Conservation (phyloP, 2,329 filamentous ascomycete species). For the Immersiporthe knoxdaviesiana region DNA sequence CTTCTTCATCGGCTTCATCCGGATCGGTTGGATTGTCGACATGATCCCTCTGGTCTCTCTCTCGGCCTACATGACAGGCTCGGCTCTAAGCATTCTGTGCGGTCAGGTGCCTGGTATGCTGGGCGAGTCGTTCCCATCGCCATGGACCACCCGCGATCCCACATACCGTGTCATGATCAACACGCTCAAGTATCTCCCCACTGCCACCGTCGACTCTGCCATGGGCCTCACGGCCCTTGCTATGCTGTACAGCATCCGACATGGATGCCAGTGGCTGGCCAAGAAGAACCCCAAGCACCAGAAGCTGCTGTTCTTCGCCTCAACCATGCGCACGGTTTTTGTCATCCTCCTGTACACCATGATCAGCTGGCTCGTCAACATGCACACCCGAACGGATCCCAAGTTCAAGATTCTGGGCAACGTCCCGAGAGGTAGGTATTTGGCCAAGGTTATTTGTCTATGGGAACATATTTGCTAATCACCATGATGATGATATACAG, state of each 20-base stretch:
- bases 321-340: constrained; percentile 86
- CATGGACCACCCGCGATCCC: constrained; percentile 67
- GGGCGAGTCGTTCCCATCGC: constrained; percentile 69
- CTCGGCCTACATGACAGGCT: constrained; percentile 96
- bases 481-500: constrained; percentile 40
- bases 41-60: constrained; percentile 89
- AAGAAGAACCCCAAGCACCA: constrained; percentile 70
- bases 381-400: constrained; percentile 63
- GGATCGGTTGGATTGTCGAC: constrained; percentile 88
- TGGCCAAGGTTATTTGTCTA: neutral
- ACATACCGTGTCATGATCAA: constrained; percentile 87
- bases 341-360: constrained; percentile 91
- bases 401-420: constrained; percentile 73
- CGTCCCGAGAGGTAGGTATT: constrained; percentile 71
- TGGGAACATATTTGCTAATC: neutral
- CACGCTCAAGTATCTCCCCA: constrained; percentile 71
- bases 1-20: constrained; percentile 74
- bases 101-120: constrained; percentile 84
- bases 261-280: constrained; percentile 64
- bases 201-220: constrained; percentile 75
- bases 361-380: constrained; percentile 85
- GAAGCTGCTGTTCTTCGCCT: constrained; percentile 86
- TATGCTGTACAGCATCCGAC: constrained; percentile 77
- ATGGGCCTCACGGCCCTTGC: constrained; percentile 83
- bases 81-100: constrained; percentile 82